A percentile compares a stretch with the other conserved stretches of the same genome.
phyloP scores from a whole-genome alignment of 164 flowering plant genomes.

The Aristolochia fimbriata region DNA sequence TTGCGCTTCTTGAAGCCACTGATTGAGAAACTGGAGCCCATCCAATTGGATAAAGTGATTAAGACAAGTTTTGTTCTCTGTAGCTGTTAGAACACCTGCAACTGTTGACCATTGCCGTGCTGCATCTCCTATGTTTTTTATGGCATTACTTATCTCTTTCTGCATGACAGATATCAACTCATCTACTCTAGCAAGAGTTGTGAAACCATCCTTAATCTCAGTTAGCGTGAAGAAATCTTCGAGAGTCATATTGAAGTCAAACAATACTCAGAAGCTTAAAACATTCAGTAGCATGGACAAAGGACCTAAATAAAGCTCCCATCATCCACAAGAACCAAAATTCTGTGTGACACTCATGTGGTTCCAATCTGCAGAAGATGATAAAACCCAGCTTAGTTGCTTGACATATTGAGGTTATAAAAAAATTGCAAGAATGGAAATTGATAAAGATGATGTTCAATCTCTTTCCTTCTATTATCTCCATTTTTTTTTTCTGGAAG shows the following conservation, averaged over 20 bases:
- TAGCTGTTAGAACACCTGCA: constrained; percentile 63
- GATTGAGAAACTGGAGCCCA: constrained; percentile 52
- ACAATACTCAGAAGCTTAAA: constrained; percentile 17
- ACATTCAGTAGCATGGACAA: constrained; percentile 4
- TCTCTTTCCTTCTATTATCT: too few species aligned
- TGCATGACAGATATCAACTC: constrained; percentile 66
- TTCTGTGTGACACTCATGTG: neutral
- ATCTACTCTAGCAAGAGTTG: constrained; percentile 59
- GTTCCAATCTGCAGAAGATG: constrained; percentile 5
- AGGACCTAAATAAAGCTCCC: constrained; percentile 8
- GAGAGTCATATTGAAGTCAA: constrained; percentile 49
- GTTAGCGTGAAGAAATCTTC: constrained; percentile 78
- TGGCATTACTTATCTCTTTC: constrained; percentile 37
- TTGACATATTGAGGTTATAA: neutral
- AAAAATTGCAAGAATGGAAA: too few species aligned
- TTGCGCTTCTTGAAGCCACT: constrained; percentile 74
- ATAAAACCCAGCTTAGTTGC: neutral
- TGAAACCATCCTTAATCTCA: constrained; percentile 85
- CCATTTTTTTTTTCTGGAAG: too few species aligned
- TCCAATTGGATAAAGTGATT: constrained; percentile 63
- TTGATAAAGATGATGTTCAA: too few species aligned
- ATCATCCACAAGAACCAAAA: neutral
- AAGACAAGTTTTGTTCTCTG: constrained; percentile 65
- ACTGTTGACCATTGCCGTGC: constrained; percentile 79
- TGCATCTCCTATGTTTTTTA: constrained; percentile 54